Evolutionary conservation across 2,329 filamentous ascomycete species (phyloP).

Genomic region (Ascochyta pisi): DNA sequence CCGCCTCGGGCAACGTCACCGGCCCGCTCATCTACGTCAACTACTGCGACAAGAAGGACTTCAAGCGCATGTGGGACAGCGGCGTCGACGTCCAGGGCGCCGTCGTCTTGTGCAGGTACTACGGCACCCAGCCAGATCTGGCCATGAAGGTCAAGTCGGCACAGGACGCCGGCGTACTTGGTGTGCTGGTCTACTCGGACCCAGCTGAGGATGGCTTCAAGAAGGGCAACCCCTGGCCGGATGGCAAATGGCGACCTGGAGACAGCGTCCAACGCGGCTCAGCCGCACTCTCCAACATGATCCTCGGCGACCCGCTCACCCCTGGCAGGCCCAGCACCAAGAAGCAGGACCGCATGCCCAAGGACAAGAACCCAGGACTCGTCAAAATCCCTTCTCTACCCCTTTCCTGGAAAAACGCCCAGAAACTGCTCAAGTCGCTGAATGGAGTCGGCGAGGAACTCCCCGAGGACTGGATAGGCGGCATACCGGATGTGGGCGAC

Average conservation of each 20-base stretch:
- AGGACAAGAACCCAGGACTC: constrained; percentile 74
- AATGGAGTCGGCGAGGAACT: constrained; percentile 75
- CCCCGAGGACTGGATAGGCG: constrained; percentile 75
- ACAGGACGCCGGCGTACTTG: constrained; percentile 82
- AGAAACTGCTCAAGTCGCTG: constrained; percentile 76
- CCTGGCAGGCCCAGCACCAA: constrained; percentile 81
- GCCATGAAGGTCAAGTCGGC: constrained; percentile 89
- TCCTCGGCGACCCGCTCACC: constrained; percentile 89
- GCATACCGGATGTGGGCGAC: constrained; percentile 70
- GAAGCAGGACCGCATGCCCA: constrained; percentile 69
- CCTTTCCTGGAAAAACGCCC: constrained; percentile 86
- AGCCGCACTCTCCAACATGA: constrained; percentile 81
- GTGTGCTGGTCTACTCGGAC: constrained; percentile 92
- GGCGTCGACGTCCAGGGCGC: constrained; percentile 78
- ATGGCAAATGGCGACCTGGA: constrained; percentile 79
- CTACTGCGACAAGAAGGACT: constrained; percentile 86
- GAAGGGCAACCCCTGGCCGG: constrained; percentile 74
- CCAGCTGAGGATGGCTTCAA: constrained; percentile 83
- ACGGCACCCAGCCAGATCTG: constrained; percentile 74
- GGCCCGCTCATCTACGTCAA: constrained; percentile 92
- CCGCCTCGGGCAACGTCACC: constrained; percentile 82
- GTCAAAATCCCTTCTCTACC: constrained; percentile 88
- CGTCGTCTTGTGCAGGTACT: constrained; percentile 83
- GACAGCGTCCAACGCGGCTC: constrained; percentile 84
- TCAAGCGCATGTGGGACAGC: constrained; percentile 71